Conservation (phyloP, 805 yeast genomes). For the Saccharomycopsis fodiens region DNA sequence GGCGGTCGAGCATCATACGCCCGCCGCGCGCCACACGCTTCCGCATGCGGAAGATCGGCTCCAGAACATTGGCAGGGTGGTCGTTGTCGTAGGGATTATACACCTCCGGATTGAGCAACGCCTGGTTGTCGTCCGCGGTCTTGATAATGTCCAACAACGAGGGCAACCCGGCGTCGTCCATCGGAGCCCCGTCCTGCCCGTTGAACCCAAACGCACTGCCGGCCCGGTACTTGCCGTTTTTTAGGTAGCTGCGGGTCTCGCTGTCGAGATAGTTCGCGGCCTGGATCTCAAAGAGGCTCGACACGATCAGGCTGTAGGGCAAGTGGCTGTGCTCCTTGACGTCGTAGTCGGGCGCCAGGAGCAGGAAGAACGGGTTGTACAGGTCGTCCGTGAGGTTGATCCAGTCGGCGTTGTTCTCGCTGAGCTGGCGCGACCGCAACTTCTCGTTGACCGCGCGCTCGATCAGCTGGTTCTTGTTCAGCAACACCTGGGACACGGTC, state of each 20-base stretch:
- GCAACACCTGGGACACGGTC: constrained; percentile 67
- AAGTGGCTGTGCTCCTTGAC: constrained; percentile 53
- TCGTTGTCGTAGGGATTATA: constrained; percentile 28
- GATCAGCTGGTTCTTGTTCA: constrained; percentile 70
- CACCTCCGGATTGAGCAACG: constrained; percentile 26
- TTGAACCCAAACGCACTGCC: constrained; percentile 32
- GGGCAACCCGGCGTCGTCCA: constrained; percentile 29
- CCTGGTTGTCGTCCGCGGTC: constrained; percentile 23
- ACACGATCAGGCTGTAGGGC: constrained; percentile 74
- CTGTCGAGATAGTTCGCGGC: constrained; percentile 46
- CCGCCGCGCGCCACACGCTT: constrained; percentile 71
- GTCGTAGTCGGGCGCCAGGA: constrained; percentile 44
- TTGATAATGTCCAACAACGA: constrained; percentile 42
- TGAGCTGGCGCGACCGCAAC: constrained; percentile 56
- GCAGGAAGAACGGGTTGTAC: constrained; percentile 69
- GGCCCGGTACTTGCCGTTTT: constrained; percentile 38
- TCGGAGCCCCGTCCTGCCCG: constrained; percentile 43
- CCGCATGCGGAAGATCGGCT: constrained; percentile 51
- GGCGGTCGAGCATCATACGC: constrained; percentile 67
- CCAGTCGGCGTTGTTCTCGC: constrained; percentile 61
- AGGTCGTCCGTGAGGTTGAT: constrained; percentile 84
- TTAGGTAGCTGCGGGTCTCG: constrained; percentile 35
- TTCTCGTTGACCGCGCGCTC: constrained; percentile 82
- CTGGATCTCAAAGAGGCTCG: constrained; percentile 58
- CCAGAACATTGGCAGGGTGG: constrained; percentile 23